Evolutionary conservation across 1,139 yeast genomes (phyloP), one percentile per base, ranked within the genome.

Genomic region (Protomyces inundatus): DNA sequence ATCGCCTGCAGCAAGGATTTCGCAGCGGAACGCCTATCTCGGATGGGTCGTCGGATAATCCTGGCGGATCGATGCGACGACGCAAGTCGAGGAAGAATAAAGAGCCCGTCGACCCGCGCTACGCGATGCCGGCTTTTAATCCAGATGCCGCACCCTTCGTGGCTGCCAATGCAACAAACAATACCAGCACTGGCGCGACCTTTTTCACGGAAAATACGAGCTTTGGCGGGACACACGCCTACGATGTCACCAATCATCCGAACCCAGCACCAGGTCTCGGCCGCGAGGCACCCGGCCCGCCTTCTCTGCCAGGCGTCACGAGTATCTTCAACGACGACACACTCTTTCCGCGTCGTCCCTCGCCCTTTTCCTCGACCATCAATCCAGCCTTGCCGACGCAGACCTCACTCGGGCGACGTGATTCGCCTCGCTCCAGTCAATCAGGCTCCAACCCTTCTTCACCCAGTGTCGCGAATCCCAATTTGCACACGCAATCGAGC

Each of bases 121-220:
- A n/a, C 12, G 45, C 48, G 16, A 10, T 52, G 16, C 62, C 62
- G 7, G n/a, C 56, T 1, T 58, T 58, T 56, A 58, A 58, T 42
- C 62, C 62, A 6, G 62, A 58, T 42, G 62, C 62, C 12, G 56
- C 56, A 1, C 62, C 62, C 6, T 58, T 58, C 36, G 56, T 58
- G 9, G 62, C 56, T 37, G 40, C 62, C 48, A 16, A n/a, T 16
- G 23, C 16, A 5, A 23, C 23, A 23, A 23, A 2, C 23, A 23
- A 23, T 23, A 23, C 2, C 23, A 23, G 23, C 23, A 23, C 23
- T 23, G 23, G 23, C 23, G 23, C 48, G 12, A n/a, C 30, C 48
- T 42, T 42, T 16, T 42, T 6, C 48, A 23, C 48, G 10, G 48
- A 42, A 16, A 14, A 23, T 9, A n/a, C 32, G n/a, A 12, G 39